These are phyloP conservation scores for Eucalyptus sideroxylon DNA, from an alignment of 345 rosid genomes.

Conservation along the genomic window DNA sequence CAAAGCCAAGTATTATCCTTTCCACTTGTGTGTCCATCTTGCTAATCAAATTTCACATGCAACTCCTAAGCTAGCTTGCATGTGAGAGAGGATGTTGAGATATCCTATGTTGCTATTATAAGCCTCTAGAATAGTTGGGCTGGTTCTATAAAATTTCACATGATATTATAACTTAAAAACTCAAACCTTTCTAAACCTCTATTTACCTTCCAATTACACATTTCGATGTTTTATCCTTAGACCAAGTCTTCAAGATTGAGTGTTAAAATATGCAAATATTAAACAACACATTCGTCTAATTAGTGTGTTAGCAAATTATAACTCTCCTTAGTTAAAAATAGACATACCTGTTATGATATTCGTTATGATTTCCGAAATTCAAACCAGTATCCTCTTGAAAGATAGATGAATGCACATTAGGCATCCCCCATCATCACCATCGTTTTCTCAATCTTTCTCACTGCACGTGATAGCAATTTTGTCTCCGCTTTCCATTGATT, in stretches of 20 bases:
- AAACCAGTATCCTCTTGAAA: not conserved
- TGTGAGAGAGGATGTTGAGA: not conserved
- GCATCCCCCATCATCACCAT: not conserved
- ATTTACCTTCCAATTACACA: not conserved
- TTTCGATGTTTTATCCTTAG: not conserved
- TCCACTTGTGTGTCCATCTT: not conserved
- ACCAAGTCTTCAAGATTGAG: not conserved
- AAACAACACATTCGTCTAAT: accelerated
- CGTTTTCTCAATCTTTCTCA: not conserved
- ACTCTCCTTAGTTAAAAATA: not conserved
- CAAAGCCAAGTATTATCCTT: not conserved
- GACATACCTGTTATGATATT: not conserved
- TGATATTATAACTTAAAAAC: accelerated
- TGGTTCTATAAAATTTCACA: not conserved
- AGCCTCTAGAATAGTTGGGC: accelerated
- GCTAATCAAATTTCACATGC: not conserved
- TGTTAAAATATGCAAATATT: no score
- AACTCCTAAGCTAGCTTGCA: not conserved
- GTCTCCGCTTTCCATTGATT: not conserved
- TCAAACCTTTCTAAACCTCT: not conserved
- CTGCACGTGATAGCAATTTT: not conserved
- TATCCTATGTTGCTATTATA: not conserved
- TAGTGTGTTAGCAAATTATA: not conserved
- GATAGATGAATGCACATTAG: not conserved
- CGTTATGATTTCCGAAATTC: accelerated